A percentile compares a stretch with the other conserved stretches of the same genome.
These are phyloP conservation scores for Umbelopsis isabellina DNA, from an alignment of 192 early-diverging fungal genomes.

Conservation along the genomic window DNA sequence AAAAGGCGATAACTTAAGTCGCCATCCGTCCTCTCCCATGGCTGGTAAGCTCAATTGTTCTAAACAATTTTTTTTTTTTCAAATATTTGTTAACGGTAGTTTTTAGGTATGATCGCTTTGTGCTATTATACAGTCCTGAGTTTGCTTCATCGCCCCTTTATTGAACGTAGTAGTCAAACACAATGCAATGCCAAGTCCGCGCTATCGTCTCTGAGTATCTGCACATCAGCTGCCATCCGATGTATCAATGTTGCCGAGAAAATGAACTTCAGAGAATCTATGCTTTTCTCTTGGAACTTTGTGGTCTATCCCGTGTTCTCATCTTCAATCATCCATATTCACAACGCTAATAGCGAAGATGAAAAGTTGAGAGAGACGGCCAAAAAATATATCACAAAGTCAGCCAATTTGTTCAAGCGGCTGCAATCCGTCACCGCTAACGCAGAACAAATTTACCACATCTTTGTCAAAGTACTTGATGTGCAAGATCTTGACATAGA, in stretches of 20 bases:
- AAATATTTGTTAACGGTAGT: background rate
- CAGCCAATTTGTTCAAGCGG: slow-evolving; percentile 28
- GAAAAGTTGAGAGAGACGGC: slow-evolving; percentile 28
- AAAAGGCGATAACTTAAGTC: background rate
- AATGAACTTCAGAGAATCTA: slow-evolving; percentile 40
- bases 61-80: background rate
- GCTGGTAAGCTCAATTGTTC: background rate
- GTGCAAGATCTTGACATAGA: slow-evolving; percentile 6
- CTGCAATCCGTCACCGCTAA: slow-evolving; percentile 10
- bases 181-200: slow-evolving; percentile 32
- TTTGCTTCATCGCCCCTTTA: slow-evolving; percentile 60
- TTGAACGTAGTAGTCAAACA: slow-evolving; percentile 24
- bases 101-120: slow-evolving; percentile 42
- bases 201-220: slow-evolving; percentile 41
- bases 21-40: background rate
- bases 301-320: slow-evolving; percentile 41
- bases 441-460: slow-evolving; percentile 3
- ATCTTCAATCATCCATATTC: slow-evolving; percentile 36
- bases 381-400: slow-evolving; percentile 30
- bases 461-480: slow-evolving; percentile 9
- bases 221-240: slow-evolving; percentile 40
- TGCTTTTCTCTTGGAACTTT: slow-evolving; percentile 43
- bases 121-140: slow-evolving; percentile 55
- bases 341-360: slow-evolving; percentile 28
- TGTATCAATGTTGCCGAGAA: slow-evolving; percentile 39